phyloP scores from a whole-genome alignment of 2,329 filamentous ascomycete genomes.

The Onygenales sp. region DNA sequence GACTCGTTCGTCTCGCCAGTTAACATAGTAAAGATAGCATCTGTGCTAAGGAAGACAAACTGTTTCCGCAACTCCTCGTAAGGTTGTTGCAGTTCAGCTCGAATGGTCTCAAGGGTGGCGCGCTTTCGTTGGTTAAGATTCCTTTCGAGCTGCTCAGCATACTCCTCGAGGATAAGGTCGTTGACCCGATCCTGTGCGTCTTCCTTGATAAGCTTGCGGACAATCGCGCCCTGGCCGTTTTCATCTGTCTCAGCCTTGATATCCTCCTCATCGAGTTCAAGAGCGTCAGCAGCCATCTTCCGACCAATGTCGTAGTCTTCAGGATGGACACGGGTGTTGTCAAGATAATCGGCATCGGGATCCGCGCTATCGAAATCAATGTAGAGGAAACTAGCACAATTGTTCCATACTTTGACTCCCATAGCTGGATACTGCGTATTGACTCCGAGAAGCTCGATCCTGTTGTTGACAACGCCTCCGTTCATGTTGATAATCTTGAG shows the following conservation, averaged over 20 bases:
- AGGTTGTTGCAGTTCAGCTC: constrained; percentile 80
- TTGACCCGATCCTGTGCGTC: constrained; percentile 92
- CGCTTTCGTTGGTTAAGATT: constrained; percentile 93
- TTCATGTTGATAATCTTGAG: constrained; percentile 88
- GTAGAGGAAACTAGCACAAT: constrained; percentile 90
- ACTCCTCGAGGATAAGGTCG: constrained; percentile 91
- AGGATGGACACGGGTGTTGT: constrained; percentile 93
- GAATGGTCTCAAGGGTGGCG: constrained; percentile 90
- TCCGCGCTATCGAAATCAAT: constrained; percentile 81
- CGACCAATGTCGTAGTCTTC: constrained; percentile 97
- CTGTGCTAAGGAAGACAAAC: constrained; percentile 59
- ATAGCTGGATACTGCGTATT: constrained; percentile 75
- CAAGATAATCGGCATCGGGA: constrained; percentile 76
- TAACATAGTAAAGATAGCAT: constrained; percentile 91
- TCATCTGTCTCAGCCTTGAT: constrained; percentile 91
- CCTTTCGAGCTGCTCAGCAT: constrained; percentile 86
- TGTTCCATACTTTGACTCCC: constrained; percentile 86
- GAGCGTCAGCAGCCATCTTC: constrained; percentile 95
- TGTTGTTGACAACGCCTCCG: constrained; percentile 71
- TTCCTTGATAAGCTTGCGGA: constrained; percentile 89
- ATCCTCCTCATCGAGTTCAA: constrained; percentile 95
- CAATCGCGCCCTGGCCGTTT: constrained; percentile 79
- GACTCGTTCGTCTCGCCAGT: constrained; percentile 86
- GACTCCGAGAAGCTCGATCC: constrained; percentile 82
- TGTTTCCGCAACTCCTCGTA: constrained; percentile 88